Evolutionary conservation across 2,329 filamentous ascomycete species (phyloP).

Genomic region (Trichoderma lentiforme): DNA sequence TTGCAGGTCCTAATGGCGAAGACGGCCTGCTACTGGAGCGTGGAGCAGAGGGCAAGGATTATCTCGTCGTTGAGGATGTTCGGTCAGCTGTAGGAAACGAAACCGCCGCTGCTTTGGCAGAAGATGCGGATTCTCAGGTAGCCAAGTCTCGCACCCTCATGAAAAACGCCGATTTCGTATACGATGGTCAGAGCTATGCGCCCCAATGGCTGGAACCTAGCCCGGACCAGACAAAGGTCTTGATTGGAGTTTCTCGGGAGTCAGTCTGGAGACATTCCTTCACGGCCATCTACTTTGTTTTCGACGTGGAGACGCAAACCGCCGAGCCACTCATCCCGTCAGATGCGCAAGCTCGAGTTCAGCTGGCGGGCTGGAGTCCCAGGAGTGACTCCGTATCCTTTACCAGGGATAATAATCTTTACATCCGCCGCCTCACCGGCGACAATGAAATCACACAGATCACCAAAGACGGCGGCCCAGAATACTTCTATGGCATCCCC

Average conservation of each 20-base stretch:
- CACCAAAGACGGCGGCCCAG: constrained; percentile 79
- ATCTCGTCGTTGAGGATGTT: constrained; percentile 84
- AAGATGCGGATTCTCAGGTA: constrained; percentile 34
- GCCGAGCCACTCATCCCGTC: constrained; percentile 73
- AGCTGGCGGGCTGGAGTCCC: constrained; percentile 88
- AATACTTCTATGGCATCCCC: constrained; percentile 92
- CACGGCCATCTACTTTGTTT: constrained; percentile 83
- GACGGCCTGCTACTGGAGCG: constrained; percentile 83
- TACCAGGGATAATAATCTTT: constrained; percentile 87
- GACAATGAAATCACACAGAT: constrained; percentile 64
- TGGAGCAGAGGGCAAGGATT: constrained; percentile 62
- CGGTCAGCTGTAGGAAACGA: constrained; percentile 41
- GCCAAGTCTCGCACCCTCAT: constrained; percentile 68
- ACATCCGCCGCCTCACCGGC: constrained; percentile 59
- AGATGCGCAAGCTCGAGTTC: constrained; percentile 63
- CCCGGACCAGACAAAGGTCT: constrained; percentile 77
- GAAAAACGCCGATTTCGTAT: constrained; percentile 61
- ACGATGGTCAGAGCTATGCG: constrained; percentile 51
- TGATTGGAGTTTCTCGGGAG: constrained; percentile 69
- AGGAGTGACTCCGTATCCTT: constrained; percentile 84
- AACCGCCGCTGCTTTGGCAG: background rate
- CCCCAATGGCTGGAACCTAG: constrained; percentile 70
- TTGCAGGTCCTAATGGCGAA: constrained; percentile 68
- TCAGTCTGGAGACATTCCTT: constrained; percentile 89
- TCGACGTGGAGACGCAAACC: constrained; percentile 78